Conservation (phyloP, 768 basidiomycete genomes). For the Gautieria morchelliformis region DNA sequence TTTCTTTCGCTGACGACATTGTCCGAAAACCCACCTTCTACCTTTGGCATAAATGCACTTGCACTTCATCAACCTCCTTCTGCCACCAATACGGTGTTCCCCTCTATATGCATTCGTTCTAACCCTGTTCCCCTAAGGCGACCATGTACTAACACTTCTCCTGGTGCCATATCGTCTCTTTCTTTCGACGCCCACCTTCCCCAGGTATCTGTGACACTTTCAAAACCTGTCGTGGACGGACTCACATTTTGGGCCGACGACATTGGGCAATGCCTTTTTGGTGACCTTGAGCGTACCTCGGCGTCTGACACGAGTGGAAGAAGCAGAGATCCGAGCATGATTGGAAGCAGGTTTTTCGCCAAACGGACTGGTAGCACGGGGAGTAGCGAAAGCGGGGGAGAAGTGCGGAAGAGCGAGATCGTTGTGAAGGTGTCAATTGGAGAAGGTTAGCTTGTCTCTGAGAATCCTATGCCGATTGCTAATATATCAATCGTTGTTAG, state of each 20-base stretch:
- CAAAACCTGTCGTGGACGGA: constrained; percentile 61
- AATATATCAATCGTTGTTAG: constrained; percentile 12
- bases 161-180: constrained; percentile 6
- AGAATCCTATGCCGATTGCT: neutral
- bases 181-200: constrained; percentile 39
- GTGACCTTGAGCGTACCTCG: constrained; percentile 12
- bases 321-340: constrained; percentile 53
- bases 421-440: constrained; percentile 40
- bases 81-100: neutral
- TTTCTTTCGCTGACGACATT: constrained; percentile 8
- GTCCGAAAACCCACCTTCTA: neutral
- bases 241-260: constrained; percentile 89
- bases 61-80: neutral
- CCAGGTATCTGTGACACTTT: constrained; percentile 39
- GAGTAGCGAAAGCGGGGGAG: constrained; percentile 16
- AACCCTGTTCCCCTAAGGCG: neutral
- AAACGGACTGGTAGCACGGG: constrained; percentile 28
- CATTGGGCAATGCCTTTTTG: constrained; percentile 46
- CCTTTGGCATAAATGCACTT: neutral
- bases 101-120: constrained; percentile 2
- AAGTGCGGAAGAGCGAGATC: constrained; percentile 27
- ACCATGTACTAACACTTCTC: neutral
- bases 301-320: constrained; percentile 16
- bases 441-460: constrained; percentile 19
- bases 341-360: constrained; percentile 72